Conservation (phyloP, 2,329 filamentous ascomycete species). For the Fusarium protoensiforme region DNA sequence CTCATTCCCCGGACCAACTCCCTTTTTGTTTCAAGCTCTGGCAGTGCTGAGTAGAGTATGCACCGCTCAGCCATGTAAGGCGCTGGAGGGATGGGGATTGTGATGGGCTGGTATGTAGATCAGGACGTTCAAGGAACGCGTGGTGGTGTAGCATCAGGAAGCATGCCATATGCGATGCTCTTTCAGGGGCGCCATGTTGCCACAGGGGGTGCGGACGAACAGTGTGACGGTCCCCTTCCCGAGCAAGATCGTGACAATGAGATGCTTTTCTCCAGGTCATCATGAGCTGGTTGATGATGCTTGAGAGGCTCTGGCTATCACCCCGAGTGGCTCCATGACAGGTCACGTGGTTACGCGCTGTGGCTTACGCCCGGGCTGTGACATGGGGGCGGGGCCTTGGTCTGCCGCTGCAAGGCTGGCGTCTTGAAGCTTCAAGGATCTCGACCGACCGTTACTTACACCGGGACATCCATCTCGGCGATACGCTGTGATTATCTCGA, state of each 20-base stretch:
- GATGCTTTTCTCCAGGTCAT: background rate
- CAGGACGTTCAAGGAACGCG: slow-evolving; percentile 6
- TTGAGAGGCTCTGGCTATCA: background rate
- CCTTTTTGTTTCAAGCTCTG: slow-evolving; percentile 11
- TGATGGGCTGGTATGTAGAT: slow-evolving; percentile 25
- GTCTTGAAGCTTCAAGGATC: slow-evolving; percentile 23
- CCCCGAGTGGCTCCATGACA: background rate
- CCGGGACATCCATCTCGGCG: slow-evolving; percentile 1
- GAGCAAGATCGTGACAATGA: background rate
- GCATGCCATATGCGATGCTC: slow-evolving; percentile 7
- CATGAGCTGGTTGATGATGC: background rate
- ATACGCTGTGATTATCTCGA: slow-evolving; percentile 22
- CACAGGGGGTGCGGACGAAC: slow-evolving; percentile 1
- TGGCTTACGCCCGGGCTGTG: slow-evolving; percentile 30
- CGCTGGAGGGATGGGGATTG: background rate
- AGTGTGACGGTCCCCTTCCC: background rate
- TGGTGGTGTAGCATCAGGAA: slow-evolving; percentile 5
- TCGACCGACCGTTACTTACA: slow-evolving; percentile 1
- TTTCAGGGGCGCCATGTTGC: slow-evolving; percentile 12
- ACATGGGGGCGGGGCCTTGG: slow-evolving; percentile 1
- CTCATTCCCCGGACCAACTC: background rate
- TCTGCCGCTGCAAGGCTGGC: slow-evolving; percentile 30
- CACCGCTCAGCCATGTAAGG: slow-evolving; percentile 5
- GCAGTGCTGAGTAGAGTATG: background rate
- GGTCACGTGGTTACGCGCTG: slow-evolving; percentile 42